These are phyloP conservation scores for Corymbia maculata DNA, from an alignment of 345 rosid genomes.

Conservation along the genomic window DNA sequence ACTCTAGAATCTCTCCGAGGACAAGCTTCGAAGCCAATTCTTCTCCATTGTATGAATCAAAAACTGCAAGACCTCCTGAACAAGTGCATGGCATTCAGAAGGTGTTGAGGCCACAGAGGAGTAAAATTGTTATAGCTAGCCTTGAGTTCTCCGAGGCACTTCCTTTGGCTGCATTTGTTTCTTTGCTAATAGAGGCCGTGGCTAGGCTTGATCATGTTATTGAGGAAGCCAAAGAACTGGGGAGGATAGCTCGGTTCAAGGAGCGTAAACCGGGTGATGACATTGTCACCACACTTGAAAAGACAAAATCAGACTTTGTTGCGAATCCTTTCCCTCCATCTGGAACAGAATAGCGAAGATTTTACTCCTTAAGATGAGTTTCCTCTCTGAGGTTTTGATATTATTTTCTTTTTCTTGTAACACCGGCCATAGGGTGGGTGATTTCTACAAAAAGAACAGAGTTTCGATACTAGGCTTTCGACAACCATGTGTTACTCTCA, in stretches of 20 bases:
- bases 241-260: constrained; percentile 50
- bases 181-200: constrained; percentile 22
- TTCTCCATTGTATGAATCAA: neutral
- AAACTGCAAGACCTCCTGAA: constrained; percentile 16
- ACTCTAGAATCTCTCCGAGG: neutral
- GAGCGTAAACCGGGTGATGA: constrained; percentile 33
- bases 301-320: neutral
- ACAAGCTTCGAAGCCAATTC: neutral
- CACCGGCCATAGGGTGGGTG: neutral
- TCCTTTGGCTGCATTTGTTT: constrained; percentile 82
- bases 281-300: neutral
- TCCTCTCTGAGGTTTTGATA: neutral
- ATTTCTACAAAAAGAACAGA: neutral
- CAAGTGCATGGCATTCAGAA: constrained; percentile 16
- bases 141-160: constrained; percentile 84
- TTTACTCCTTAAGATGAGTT: neutral
- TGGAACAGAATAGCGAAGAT: neutral
- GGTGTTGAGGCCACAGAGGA: constrained; percentile 52
- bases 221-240: constrained; percentile 65
- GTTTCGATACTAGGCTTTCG: neutral
- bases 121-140: constrained; percentile 52
- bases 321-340: neutral
- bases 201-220: constrained; percentile 70
- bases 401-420: neutral
- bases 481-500: neutral